These are phyloP conservation scores for Populus hybrid DNA, from an alignment of 441 rosid genomes.

Conservation along the genomic window DNA sequence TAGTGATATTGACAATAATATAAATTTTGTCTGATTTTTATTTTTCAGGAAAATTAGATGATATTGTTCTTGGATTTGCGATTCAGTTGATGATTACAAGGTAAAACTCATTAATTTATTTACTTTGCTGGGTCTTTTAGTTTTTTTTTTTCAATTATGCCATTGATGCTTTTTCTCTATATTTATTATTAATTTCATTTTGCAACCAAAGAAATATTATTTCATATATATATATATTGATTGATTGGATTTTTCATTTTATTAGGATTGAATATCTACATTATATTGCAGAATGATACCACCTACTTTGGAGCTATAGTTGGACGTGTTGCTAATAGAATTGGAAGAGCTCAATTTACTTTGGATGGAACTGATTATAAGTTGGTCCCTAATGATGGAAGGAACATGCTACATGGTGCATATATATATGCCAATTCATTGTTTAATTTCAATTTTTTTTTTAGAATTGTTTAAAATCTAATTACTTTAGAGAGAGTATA, in stretches of 20 bases:
- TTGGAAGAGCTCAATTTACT: constrained; percentile 59
- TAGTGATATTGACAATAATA: not conserved
- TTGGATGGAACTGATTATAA: constrained; percentile 53
- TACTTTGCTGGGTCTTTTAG: too few species aligned
- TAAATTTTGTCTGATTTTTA: not conserved
- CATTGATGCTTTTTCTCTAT: too few species aligned
- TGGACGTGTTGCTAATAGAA: constrained; percentile 77
- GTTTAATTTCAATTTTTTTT: not conserved
- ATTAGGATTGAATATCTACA: not conserved
- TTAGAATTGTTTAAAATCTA: not conserved
- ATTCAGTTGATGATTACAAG: too few species aligned
- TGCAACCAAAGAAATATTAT: too few species aligned
- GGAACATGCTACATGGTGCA: constrained; percentile 71
- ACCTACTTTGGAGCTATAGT: constrained; percentile 65
- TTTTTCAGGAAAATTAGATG: too few species aligned
- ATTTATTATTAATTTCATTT: too few species aligned
- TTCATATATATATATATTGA: too few species aligned
- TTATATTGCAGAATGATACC: constrained; percentile 43
- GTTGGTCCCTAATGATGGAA: constrained; percentile 60
- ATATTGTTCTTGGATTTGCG: too few species aligned
- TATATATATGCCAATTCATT: constrained; percentile 9
- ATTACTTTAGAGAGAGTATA: not conserved
- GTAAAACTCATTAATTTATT: too few species aligned
- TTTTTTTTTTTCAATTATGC: too few species aligned
- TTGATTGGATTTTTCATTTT: not conserved